These are phyloP conservation scores for Saussurea involucrata DNA, from an alignment of 129 eudicot genomes.

Conservation along the genomic window DNA sequence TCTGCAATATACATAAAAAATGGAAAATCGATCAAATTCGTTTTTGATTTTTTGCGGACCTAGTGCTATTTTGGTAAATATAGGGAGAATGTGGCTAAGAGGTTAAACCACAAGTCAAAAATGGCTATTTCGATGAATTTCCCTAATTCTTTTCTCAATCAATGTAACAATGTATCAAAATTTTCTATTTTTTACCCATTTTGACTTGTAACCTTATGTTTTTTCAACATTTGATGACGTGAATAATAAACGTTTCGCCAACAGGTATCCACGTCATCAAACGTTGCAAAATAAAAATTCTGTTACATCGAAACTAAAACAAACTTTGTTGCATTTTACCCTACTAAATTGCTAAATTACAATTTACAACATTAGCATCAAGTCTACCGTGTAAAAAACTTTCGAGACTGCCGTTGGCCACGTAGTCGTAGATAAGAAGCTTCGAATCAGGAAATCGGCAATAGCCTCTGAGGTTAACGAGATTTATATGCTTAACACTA, in stretches of 20 bases:
- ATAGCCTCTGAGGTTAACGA: conserved; percentile 89
- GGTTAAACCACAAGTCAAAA: no score
- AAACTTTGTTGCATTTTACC: neutral
- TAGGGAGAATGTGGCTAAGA: no score
- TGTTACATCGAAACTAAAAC: neutral
- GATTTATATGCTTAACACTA: conserved; percentile 87
- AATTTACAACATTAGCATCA: conserved; percentile 1
- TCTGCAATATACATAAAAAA: no score
- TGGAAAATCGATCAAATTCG: no score
- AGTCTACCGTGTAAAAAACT: conserved; percentile 70
- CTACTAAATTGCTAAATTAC: neutral
- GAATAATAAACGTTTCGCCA: no score
- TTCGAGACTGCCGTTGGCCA: conserved; percentile 89
- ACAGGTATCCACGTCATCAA: no score
- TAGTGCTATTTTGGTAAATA: no score
- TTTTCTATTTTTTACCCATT: neutral
- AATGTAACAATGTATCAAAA: no score
- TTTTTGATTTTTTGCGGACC: no score
- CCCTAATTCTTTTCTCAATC: no score
- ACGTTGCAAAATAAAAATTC: neutral
- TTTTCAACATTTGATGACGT: neutral
- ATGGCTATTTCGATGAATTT: no score
- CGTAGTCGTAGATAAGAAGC: conserved; percentile 91
- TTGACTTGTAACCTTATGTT: neutral
- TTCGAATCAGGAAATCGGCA: conserved; percentile 79